Conservation (phyloP, 306 rosid species). For the Nissolia schottii region DNA sequence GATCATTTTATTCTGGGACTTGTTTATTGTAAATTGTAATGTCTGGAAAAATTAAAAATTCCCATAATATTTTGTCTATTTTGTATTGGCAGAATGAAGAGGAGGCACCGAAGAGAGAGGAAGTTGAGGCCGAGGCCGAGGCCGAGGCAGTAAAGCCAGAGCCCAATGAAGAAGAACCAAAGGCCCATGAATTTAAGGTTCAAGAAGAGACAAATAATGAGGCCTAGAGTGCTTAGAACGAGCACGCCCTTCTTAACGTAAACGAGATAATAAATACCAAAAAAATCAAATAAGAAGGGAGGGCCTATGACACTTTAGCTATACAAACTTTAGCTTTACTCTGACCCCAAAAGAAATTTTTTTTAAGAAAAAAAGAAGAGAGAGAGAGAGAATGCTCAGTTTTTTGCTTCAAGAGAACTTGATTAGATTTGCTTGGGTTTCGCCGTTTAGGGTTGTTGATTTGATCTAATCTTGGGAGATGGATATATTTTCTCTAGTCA, state of each 20-base stretch:
- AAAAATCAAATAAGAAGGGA: no score
- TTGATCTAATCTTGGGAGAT: neutral
- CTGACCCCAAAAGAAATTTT: no score
- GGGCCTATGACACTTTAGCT: neutral
- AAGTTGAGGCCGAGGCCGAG: neutral
- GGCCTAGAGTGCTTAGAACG: neutral
- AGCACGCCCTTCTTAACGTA: neutral
- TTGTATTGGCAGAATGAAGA: slow-evolving; percentile 22
- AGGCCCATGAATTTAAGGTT: neutral
- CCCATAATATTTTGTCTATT: neutral
- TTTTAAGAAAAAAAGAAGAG: no score
- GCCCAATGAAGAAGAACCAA: neutral
- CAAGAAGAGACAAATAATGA: slow-evolving; percentile 7
- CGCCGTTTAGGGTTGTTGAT: slow-evolving; percentile 13
- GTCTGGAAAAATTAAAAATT: neutral
- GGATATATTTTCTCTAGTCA: neutral
- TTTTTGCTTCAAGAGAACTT: neutral
- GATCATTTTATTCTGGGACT: neutral
- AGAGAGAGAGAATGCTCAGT: no score
- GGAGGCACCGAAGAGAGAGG: neutral
- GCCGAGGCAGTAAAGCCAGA: neutral
- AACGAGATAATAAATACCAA: no score
- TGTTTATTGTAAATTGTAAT: neutral
- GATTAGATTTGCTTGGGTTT: slow-evolving; percentile 3
- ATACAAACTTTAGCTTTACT: slow-evolving; percentile 5